Base-by-base conservation (phyloP, 1,284 basidiomycete genomes). In the Volvariella volvacea region DNA sequence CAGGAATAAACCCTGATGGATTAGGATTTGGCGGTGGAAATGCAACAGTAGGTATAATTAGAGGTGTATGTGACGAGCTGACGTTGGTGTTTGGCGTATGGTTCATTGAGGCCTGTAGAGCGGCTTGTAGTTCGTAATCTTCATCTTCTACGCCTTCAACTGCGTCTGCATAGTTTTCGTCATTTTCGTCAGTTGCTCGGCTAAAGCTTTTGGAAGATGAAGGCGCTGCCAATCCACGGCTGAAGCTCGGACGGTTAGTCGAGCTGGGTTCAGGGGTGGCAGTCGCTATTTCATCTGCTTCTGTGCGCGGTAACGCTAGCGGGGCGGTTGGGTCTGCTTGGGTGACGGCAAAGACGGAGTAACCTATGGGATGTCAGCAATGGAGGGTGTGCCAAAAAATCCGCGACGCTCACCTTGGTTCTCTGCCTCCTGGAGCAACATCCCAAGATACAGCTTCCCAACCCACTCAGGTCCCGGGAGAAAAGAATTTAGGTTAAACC, bases 401-500 rank as follows among this genome's bases (percentile, higher is more conserved):
- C 16, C 25, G 20, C 16, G 30, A 16, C 17, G 51, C 63, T 36
- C 50, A 85, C 87, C 88, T 60, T 93, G 87, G 25, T 73, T 60
- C 61, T 95, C 92, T 12, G 91, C 88, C 63, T 95, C 89, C 45
- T 88, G 80, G 32, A 97, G 67, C 37, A 91, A 80, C 80, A 95
- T 85, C 43, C 81, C 80, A 2, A 97, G 77, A 63, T 92, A 93
- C 1, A 81, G 78, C 49, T 80, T 83, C 19, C 86, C 77, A 37
- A 97, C 77, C 87, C 90, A 92, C 61, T 90, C 80, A 3, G 93
- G 91, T 9, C 65, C 56, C 17, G 69, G 51, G 14, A 83, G 69
- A 57, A 78, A 86, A 7, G 90, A 93, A 60, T 96, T 91, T 19
- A 97, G 73, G 62, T 95, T 93, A 68, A 91, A 96, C 90, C 92